These are phyloP conservation scores for Nitzschia sp. DNA, from an alignment of 108 stramenopile genomes.

Conservation along the genomic window DNA sequence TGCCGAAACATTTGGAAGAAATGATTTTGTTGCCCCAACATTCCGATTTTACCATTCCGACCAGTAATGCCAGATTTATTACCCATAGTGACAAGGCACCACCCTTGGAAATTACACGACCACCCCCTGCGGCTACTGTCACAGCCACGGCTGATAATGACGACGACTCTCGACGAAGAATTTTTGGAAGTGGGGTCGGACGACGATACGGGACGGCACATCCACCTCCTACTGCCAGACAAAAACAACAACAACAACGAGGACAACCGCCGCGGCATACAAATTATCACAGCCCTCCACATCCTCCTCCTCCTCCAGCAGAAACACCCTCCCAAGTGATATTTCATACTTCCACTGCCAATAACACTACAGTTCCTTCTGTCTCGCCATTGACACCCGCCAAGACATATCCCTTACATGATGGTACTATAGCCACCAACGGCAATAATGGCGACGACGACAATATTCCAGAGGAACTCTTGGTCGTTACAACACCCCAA, in stretches of 20 bases:
- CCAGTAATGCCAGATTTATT: slow-evolving; percentile 7
- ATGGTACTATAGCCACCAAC: not conserved
- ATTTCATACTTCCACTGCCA: not conserved
- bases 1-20: not conserved
- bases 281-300: too few species aligned
- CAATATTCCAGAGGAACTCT: not conserved
- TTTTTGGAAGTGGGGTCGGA: not conserved
- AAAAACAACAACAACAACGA: slow-evolving; percentile 4
- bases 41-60: slow-evolving; percentile 38
- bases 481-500: not conserved
- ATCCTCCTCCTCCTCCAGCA: not conserved
- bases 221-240: not conserved
- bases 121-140: too few species aligned
- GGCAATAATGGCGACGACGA: not conserved
- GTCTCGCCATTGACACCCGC: slow-evolving; percentile 17
- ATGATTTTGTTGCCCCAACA: slow-evolving; percentile 16
- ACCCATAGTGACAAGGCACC: not conserved
- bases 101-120: not conserved
- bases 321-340: not conserved
- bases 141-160: not conserved
- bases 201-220: slow-evolving; percentile 4
- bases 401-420: too few species aligned
- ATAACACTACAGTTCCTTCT: slow-evolving; percentile 1
- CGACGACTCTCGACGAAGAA: slow-evolving; percentile 1
- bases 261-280: not conserved